Base-by-base conservation (phyloP, 163 green algal species). In the Chloroidium sp. region DNA sequence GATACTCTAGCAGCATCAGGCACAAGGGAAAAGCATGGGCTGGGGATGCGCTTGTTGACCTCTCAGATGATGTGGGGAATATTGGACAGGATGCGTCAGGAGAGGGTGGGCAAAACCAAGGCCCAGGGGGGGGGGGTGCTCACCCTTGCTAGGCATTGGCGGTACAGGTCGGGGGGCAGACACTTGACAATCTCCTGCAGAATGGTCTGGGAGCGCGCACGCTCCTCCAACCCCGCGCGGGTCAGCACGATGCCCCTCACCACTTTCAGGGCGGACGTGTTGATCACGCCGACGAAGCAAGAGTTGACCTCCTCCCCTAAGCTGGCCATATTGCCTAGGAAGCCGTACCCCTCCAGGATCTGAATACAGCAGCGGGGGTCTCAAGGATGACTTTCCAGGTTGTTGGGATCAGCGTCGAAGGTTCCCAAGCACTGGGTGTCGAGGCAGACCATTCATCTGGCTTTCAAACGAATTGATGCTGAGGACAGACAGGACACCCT, bases 271-370 rank as follows among this genome's bases (percentile, higher is more conserved):
- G 85, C 87, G 3, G 81, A 75, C 69, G 88, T 86, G 75, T 81
- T 75, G 2, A 91, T 80, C 6, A 83, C 79, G 12, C 89, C 87
- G 68, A 81, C 81, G 82, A 92, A 94, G 78, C 81, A 82, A 62
- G 87, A 76, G 78, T 90, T 81, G 64, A 92, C 87, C 69, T 92
- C 90, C 74, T 87, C 82, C 1, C 83, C 84, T 67, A 94, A 84
- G 3, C 80, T 75, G 2, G 72, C 84, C 13, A 79, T 76, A 62
- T 89, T 88, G 79, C 87, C 89, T 81, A 93, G 87, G 62, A 93
- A 88, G 79, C 92, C 81, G 83, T 92, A 94, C 8, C 86, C 91
- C 82, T 94, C 91, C 82, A 95, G 80, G 62, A 95, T 84, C 91
- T 92, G 83, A 0, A 36, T 36, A 36, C 36, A 36, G 36, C 36